A percentile compares a stretch with the other conserved stretches of the same genome.
Conservation (phyloP, 2,329 filamentous ascomycete genomes). For the Dactylellina sp. region DNA sequence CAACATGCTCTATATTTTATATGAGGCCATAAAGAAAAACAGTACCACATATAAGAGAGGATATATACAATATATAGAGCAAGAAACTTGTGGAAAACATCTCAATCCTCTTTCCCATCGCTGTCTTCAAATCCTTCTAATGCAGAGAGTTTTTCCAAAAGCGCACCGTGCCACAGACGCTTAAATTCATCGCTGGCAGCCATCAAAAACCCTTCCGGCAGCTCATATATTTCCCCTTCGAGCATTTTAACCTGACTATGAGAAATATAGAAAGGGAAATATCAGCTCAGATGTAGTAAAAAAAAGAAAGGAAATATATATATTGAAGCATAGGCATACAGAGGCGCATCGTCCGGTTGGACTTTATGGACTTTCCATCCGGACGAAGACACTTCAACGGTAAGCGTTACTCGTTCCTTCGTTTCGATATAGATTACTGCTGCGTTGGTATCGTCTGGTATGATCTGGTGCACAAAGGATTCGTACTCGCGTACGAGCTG, state of each 20-base stretch:
- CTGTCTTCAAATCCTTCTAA: constrained; percentile 20
- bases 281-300: constrained; percentile 7
- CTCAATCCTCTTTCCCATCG: constrained; percentile 32
- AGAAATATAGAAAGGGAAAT: constrained; percentile 5
- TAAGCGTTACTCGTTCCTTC: constrained; percentile 36
- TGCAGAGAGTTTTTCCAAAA: constrained; percentile 35
- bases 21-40: constrained; percentile 2
- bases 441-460: constrained; percentile 30
- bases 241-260: constrained; percentile 50
- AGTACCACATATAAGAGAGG: neutral
- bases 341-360: constrained; percentile 39
- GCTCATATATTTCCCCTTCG: constrained; percentile 49
- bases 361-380: constrained; percentile 45
- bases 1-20: constrained; percentile 26
- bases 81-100: constrained; percentile 13
- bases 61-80: constrained; percentile 7
- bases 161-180: constrained; percentile 43
- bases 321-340: constrained; percentile 41
- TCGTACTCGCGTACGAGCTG: constrained; percentile 48
- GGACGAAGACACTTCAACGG: constrained; percentile 31
- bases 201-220: constrained; percentile 50
- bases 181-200: constrained; percentile 54
- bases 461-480: constrained; percentile 39
- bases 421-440: constrained; percentile 36
- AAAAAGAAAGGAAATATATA: neutral